phyloP scores from a whole-genome alignment of 306 rosid genomes.

The Gleditsia sinensis region DNA sequence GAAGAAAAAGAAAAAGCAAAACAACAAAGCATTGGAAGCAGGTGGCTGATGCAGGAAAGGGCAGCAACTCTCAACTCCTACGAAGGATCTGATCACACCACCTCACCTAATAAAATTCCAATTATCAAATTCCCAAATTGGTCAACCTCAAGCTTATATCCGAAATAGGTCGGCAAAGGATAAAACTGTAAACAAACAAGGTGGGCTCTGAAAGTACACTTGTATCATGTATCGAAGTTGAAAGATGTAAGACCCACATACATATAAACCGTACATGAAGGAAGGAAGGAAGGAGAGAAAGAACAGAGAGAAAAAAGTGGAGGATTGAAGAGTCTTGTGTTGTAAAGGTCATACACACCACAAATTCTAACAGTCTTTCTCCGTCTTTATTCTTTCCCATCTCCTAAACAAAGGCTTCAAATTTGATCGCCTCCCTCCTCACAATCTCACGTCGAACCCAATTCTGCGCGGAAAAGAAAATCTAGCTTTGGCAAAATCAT shows the following conservation, averaged over 20 bases:
- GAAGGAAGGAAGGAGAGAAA: slow-evolving; percentile 15
- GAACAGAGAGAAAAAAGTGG: slow-evolving; percentile 63
- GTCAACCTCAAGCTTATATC: not conserved
- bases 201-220: not conserved
- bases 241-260: slow-evolving; percentile 42
- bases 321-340: slow-evolving; percentile 28
- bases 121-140: slow-evolving; percentile 22
- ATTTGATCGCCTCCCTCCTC: not conserved
- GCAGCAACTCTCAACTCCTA: slow-evolving; percentile 30
- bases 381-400: not conserved
- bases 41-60: slow-evolving; percentile 40
- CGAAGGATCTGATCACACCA: slow-evolving; percentile 36
- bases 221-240: not conserved
- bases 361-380: slow-evolving; percentile 15
- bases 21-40: not conserved
- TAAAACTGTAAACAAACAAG: slow-evolving; percentile 7
- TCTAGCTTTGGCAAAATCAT: slow-evolving; percentile 4
- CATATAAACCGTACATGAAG: not conserved
- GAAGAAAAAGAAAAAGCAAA: not conserved
- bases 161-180: not conserved
- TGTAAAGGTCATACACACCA: slow-evolving; percentile 45
- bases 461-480: not conserved
- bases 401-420: slow-evolving; percentile 4
- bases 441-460: slow-evolving; percentile 20
- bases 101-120: slow-evolving; percentile 31